These are phyloP conservation scores for Arthroderma sp. DNA, from an alignment of 2,329 filamentous ascomycete genomes.

Conservation along the genomic window DNA sequence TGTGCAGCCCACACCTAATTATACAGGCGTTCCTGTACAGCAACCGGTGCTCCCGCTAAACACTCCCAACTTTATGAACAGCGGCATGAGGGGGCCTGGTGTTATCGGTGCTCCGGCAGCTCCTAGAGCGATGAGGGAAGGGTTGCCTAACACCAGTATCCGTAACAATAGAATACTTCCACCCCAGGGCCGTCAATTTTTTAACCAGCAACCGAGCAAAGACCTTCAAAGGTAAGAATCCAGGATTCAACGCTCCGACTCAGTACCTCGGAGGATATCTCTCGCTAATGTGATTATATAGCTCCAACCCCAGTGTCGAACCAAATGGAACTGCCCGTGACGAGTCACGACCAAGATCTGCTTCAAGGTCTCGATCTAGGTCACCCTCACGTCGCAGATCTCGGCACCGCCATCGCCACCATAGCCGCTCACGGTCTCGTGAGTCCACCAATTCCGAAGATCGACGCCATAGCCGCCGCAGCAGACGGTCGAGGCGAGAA, in stretches of 20 bases:
- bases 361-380: conserved; percentile 15
- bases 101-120: conserved; percentile 69
- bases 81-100: conserved; percentile 37
- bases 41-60: conserved; percentile 9
- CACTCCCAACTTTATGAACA: background rate
- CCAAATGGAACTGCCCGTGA: conserved; percentile 12
- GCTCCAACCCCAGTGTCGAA: too few species aligned
- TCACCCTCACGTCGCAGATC: conserved; percentile 29
- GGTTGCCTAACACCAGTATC: conserved; percentile 68
- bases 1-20: too few species aligned
- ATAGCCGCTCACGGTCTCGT: conserved; percentile 38
- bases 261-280: too few species aligned
- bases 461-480: conserved; percentile 22
- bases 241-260: too few species aligned
- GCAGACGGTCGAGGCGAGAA: conserved; percentile 22
- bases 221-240: too few species aligned
- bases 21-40: background rate
- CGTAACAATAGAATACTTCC: conserved; percentile 46
- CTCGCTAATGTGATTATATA: too few species aligned
- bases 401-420: conserved; percentile 39
- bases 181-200: conserved; percentile 18
- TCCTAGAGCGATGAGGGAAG: conserved; percentile 87
- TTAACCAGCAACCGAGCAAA: conserved; percentile 2
- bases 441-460: conserved; percentile 16
- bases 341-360: conserved; percentile 16